These are phyloP conservation scores for Berkeleyomyces basicola DNA, from an alignment of 2,329 filamentous ascomycete species.

Conservation along the genomic window DNA sequence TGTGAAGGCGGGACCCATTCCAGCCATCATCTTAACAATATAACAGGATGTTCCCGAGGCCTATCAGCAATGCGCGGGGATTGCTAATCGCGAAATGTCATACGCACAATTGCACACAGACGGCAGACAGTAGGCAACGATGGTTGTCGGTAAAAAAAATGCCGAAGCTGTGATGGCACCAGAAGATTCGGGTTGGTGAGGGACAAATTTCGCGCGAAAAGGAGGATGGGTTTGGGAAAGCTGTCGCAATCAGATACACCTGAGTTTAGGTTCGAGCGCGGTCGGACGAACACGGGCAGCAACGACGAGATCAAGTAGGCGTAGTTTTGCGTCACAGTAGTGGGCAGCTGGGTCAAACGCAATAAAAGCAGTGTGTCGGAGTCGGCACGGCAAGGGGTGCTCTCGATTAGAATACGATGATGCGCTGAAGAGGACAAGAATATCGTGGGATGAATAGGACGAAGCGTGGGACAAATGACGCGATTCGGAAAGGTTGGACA, in stretches of 20 bases:
- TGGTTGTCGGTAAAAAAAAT: neutral
- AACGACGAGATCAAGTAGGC: conserved; percentile 12
- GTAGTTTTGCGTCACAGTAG: neutral
- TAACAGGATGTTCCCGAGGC: conserved; percentile 1
- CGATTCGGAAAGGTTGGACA: neutral
- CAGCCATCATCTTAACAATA: conserved; percentile 47
- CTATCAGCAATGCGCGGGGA: neutral
- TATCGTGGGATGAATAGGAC: neutral
- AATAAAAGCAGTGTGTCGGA: neutral
- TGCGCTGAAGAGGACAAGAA: conserved; percentile 6
- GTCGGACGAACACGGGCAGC: conserved; percentile 7
- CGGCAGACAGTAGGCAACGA: neutral
- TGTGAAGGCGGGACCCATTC: conserved; percentile 44
- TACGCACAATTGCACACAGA: neutral
- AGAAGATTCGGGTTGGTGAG: neutral
- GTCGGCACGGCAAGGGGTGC: neutral
- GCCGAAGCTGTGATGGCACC: neutral
- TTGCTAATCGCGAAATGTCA: neutral
- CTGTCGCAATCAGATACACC: neutral
- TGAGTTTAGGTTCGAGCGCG: neutral
- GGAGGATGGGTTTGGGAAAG: neutral
- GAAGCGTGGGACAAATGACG: neutral
- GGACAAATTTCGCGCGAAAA: neutral
- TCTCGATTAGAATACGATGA: neutral
- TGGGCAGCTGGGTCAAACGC: neutral